phyloP scores from a whole-genome alignment of 192 early-diverging fungal genomes.

The Dissophora globulifera region DNA sequence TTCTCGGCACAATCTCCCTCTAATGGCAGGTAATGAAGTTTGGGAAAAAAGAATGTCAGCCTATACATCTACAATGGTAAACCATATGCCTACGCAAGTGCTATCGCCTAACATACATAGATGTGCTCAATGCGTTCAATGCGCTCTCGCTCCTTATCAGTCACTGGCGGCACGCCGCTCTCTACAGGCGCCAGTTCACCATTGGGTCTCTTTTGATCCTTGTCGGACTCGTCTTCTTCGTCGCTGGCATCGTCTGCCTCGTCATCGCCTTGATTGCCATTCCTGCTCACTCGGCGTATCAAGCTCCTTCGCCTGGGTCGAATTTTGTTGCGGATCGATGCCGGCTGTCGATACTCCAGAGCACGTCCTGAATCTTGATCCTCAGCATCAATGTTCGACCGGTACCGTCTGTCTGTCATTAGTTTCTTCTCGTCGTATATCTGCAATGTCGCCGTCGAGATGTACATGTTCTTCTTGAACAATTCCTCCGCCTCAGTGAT shows the following conservation, averaged over 20 bases:
- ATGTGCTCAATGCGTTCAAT: constrained; percentile 61
- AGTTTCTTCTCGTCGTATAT: constrained; percentile 58
- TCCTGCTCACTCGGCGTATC: constrained; percentile 21
- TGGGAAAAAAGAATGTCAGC: no score
- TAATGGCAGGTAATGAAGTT: constrained; percentile 2
- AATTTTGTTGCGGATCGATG: constrained; percentile 17
- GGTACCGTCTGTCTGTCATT: constrained; percentile 48
- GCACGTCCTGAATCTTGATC: constrained; percentile 40
- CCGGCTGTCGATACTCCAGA: constrained; percentile 42
- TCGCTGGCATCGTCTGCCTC: constrained; percentile 28
- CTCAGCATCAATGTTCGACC: constrained; percentile 23
- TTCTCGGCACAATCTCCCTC: constrained; percentile 61
- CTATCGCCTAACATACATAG: constrained; percentile 65
- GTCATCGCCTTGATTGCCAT: constrained; percentile 51
- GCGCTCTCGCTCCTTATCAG: constrained; percentile 41
- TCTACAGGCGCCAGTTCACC: not conserved
- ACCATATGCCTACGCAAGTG: no score
- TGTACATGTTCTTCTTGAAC: constrained; percentile 61
- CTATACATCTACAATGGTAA: no score
- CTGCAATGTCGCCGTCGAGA: constrained; percentile 57
- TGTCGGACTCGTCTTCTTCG: constrained; percentile 30
- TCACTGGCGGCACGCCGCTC: constrained; percentile 19
- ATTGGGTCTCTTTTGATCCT: not conserved
- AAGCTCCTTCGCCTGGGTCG: constrained; percentile 24
- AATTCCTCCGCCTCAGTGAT: constrained; percentile 62